Conservation (phyloP, 2,329 filamentous ascomycete genomes). For the Penicillium polonicum region DNA sequence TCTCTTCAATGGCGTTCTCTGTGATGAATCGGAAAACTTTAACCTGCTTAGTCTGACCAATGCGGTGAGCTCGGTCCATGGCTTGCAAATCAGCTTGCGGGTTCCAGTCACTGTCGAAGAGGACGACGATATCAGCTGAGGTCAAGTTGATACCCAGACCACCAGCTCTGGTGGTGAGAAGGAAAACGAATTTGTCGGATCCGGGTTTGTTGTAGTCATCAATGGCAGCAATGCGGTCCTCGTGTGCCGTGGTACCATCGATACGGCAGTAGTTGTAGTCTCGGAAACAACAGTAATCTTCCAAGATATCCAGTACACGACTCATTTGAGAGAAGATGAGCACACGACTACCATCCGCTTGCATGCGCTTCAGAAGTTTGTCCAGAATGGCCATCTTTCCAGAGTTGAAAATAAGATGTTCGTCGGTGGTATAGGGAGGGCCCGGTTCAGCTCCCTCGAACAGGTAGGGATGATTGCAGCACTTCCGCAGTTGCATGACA, state of each 20-base stretch:
- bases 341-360: conserved; percentile 86
- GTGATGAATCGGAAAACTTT: conserved; percentile 96
- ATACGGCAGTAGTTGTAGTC: conserved; percentile 96
- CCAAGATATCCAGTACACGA: conserved; percentile 90
- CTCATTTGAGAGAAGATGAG: conserved; percentile 99
- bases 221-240: conserved; percentile 95
- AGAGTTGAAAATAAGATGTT: conserved; percentile 88
- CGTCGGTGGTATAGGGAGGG: conserved; percentile 95
- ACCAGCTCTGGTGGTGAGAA: conserved; percentile 92
- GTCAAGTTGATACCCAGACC: conserved; percentile 97
- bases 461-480: conserved; percentile 96
- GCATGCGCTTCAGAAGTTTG: conserved; percentile 79
- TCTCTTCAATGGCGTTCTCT: conserved; percentile 97
- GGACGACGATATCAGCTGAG: conserved; percentile 87
- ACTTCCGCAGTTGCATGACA: conserved; percentile 98
- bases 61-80: conserved; percentile 98
- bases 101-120: conserved; percentile 99
- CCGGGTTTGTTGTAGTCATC: conserved; percentile 97
- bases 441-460: conserved; percentile 97
- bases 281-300: conserved; percentile 96
- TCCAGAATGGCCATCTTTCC: conserved; percentile 98
- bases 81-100: conserved; percentile 97
- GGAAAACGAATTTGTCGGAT: conserved; percentile 94
- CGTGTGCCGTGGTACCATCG: conserved; percentile 92
- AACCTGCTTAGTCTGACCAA: conserved; percentile 97